phyloP scores from a whole-genome alignment of 1,284 basidiomycete genomes.

The Papiliotrema flavescens region DNA sequence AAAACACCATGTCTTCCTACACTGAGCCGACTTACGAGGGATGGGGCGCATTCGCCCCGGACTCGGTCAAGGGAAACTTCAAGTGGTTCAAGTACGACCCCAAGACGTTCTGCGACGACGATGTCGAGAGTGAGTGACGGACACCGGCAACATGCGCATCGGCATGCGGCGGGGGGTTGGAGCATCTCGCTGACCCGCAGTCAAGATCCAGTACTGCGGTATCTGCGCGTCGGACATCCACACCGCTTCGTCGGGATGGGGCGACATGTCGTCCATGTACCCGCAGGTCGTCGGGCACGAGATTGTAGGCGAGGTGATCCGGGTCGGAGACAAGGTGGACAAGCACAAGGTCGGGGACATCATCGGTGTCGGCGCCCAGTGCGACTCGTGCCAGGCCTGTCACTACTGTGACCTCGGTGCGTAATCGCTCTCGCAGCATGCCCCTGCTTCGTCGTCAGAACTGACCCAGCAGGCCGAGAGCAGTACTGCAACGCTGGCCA shows the following conservation, averaged over 20 bases:
- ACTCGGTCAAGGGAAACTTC: slow-evolving; percentile 44
- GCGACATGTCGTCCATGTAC: slow-evolving; percentile 8
- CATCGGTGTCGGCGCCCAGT: slow-evolving; percentile 54
- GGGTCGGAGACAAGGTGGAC: slow-evolving; percentile 48
- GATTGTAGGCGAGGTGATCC: slow-evolving; percentile 40
- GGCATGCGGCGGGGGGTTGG: no score
- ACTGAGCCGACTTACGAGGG: slow-evolving; percentile 22
- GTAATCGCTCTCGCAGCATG: slow-evolving; percentile 23
- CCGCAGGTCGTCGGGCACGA: slow-evolving; percentile 51
- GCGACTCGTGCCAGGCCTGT: slow-evolving; percentile 49
- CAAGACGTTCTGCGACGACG: slow-evolving; percentile 46
- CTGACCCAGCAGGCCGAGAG: slow-evolving; percentile 26
- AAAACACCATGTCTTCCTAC: slow-evolving; percentile 3
- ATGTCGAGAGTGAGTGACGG: slow-evolving; percentile 41
- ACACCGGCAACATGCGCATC: no score
- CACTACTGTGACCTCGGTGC: slow-evolving; percentile 49
- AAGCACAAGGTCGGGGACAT: slow-evolving; percentile 51
- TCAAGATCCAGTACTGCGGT: slow-evolving; percentile 28
- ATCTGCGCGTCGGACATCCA: slow-evolving; percentile 31
- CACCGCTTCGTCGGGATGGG: slow-evolving; percentile 18
- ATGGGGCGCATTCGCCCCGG: slow-evolving; percentile 40
- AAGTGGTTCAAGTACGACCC: slow-evolving; percentile 42
- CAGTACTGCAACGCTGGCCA: slow-evolving; percentile 48
- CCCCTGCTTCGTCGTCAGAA: neutral
- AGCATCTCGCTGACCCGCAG: neutral